These are phyloP conservation scores for Cyberlindnera lachancei DNA, from an alignment of 805 yeast species.

Conservation along the genomic window DNA sequence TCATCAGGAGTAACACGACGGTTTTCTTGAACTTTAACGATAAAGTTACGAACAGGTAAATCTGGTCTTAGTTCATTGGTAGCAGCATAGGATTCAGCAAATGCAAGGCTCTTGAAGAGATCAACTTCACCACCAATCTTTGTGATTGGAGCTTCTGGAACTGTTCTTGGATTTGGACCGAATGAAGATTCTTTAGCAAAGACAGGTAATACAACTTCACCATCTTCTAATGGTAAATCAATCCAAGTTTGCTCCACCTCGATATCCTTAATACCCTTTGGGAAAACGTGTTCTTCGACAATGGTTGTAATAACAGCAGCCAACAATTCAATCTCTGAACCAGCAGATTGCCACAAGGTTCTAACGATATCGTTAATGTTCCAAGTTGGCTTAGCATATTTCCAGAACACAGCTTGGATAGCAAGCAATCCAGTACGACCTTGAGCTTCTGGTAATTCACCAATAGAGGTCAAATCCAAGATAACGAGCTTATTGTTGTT, in stretches of 20 bases:
- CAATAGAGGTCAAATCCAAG: slow-evolving; percentile 55
- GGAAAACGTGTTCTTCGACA: slow-evolving; percentile 46
- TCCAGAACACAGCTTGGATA: slow-evolving; percentile 77
- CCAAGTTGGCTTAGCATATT: slow-evolving; percentile 51
- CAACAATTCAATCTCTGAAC: slow-evolving; percentile 72
- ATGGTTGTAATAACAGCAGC: slow-evolving; percentile 63
- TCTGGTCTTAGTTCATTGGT: slow-evolving; percentile 75
- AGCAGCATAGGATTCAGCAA: slow-evolving; percentile 70
- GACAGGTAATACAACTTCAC: slow-evolving; percentile 37
- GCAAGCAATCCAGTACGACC: slow-evolving; percentile 74
- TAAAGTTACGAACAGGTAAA: slow-evolving; percentile 72
- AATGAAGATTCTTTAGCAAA: slow-evolving; percentile 62
- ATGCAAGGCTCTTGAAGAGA: slow-evolving; percentile 63
- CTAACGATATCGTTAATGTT: slow-evolving; percentile 59
- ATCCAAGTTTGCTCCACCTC: slow-evolving; percentile 22
- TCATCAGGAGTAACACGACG: slow-evolving; percentile 84
- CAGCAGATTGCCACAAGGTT: slow-evolving; percentile 73
- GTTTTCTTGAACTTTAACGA: slow-evolving; percentile 87
- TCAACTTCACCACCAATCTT: slow-evolving; percentile 38
- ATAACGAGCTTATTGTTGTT: slow-evolving; percentile 47
- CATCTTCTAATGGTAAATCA: slow-evolving; percentile 24
- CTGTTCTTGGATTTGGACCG: slow-evolving; percentile 48
- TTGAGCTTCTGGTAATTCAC: slow-evolving; percentile 61
- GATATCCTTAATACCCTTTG: slow-evolving; percentile 34
- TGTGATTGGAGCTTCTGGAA: slow-evolving; percentile 32